Conservation (phyloP, 1,139 yeast species). For the Candida tropicalis region DNA sequence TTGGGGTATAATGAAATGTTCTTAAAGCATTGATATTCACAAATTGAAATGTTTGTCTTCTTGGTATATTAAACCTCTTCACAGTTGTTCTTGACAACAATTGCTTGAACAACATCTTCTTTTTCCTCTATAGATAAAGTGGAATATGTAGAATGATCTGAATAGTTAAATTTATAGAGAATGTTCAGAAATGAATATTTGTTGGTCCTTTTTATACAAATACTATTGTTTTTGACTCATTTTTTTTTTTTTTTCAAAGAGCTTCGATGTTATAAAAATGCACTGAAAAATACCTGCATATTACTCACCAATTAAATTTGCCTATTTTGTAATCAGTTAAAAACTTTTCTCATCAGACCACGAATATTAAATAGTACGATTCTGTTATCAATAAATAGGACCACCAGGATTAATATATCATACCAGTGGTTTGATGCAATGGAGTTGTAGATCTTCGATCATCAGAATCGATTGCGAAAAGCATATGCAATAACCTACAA, state of each 20-base stretch:
- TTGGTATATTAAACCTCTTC: background rate
- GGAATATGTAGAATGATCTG: background rate
- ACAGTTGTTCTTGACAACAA: constrained; percentile 3
- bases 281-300: constrained; percentile 4
- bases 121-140: no score
- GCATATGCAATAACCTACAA: no score
- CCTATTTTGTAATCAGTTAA: constrained; percentile 3
- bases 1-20: constrained; percentile 1
- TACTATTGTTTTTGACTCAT: background rate
- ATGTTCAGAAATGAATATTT: background rate
- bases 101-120: constrained; percentile 4
- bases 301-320: constrained; percentile 1
- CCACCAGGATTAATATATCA: no score
- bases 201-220: no score
- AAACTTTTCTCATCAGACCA: background rate
- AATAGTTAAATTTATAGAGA: no score
- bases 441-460: no score
- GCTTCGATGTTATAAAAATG: background rate
- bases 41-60: background rate
- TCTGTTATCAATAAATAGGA: no score
- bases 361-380: background rate
- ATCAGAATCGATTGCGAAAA: background rate
- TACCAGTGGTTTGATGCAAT: no score
- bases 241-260: background rate
- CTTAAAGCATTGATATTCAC: background rate